These are phyloP conservation scores for Hemisphaericaspora lyxosophila DNA, from an alignment of 1,139 yeast species.

Conservation along the genomic window DNA sequence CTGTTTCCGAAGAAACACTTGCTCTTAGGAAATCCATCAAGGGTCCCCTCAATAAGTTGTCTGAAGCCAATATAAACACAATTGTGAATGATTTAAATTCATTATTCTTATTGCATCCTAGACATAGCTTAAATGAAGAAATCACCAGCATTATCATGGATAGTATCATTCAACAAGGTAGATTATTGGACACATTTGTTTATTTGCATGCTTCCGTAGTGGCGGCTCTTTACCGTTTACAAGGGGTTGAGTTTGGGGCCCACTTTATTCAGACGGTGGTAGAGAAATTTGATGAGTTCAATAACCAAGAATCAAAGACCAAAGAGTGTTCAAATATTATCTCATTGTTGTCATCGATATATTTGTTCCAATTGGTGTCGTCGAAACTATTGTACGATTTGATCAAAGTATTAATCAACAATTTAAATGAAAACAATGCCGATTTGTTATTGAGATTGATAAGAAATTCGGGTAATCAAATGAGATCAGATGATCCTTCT, in stretches of 20 bases:
- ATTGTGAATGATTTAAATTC: slow-evolving; percentile 69
- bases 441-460: slow-evolving; percentile 74
- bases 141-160: slow-evolving; percentile 64
- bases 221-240: slow-evolving; percentile 70
- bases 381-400: slow-evolving; percentile 77
- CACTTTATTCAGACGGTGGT: slow-evolving; percentile 75
- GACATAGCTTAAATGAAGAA: slow-evolving; percentile 73
- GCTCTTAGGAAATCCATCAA: slow-evolving; percentile 63
- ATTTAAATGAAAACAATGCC: slow-evolving; percentile 69
- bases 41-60: slow-evolving; percentile 79
- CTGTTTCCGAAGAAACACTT: slow-evolving; percentile 46
- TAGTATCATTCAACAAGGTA: slow-evolving; percentile 62
- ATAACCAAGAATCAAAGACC: slow-evolving; percentile 27
- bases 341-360: slow-evolving; percentile 60
- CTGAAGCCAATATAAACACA: slow-evolving; percentile 76
- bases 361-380: slow-evolving; percentile 68
- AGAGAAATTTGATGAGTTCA: slow-evolving; percentile 54
- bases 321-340: slow-evolving; percentile 70
- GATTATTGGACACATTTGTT: slow-evolving; percentile 74
- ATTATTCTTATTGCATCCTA: slow-evolving; percentile 63
- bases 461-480: slow-evolving; percentile 75
- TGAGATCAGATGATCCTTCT: slow-evolving; percentile 86
- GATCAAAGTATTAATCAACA: slow-evolving; percentile 53
- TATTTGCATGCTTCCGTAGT: slow-evolving; percentile 77
- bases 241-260: slow-evolving; percentile 93